Base-by-base conservation (phyloP, 768 basidiomycete species). In the Hygrophoropsis aurantiaca region DNA sequence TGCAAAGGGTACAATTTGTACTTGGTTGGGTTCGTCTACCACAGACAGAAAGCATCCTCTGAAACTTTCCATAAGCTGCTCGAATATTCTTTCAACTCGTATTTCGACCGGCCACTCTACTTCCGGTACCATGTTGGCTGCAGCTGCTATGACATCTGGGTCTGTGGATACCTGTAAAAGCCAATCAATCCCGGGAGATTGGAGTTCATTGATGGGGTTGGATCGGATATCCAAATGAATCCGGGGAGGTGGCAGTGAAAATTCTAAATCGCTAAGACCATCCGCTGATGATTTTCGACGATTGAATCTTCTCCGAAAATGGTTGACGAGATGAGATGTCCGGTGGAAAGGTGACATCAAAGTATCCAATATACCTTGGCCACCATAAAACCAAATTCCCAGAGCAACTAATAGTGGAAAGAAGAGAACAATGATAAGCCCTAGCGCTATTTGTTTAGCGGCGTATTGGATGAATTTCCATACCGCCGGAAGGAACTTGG, bases 401-500 rank as follows among this genome's bases (percentile, higher is more conserved):
- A 24, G 36, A 40, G 7, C 30, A 40, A 10, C 11, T 27, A 40
- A 34, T 16, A 18, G 10, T 35, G 18, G 35, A 27, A 16, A 20
- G 16, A 11, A n/a, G 30, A 5, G 13, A 39, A 7, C 13, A 9
- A 7, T 4, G 11, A 23, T 4, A 44, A 9, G 30, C 36, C 32
- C 16, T 10, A 15, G 42, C 23, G 19, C 19, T 42, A 15, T 38
- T 38, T 19, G 6, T 30, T 15, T 6, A 43, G 23, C 34, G 37
- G 20, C 10, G 30, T 19, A 10, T 11, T 16, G 30, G 42, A 44
- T 40, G 15, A 44, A 44, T 40, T 30, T 23, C 16, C 42, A 30
- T 21, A 44, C n/a, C 52, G 54, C 26, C 11, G 45, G 30, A 53
- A 19, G 11, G 5, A 30, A 16, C 23, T 51, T 48, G 21, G 57